Conservation (phyloP, 106 monocot genomes). For the Dioscorea zingiberensis region DNA sequence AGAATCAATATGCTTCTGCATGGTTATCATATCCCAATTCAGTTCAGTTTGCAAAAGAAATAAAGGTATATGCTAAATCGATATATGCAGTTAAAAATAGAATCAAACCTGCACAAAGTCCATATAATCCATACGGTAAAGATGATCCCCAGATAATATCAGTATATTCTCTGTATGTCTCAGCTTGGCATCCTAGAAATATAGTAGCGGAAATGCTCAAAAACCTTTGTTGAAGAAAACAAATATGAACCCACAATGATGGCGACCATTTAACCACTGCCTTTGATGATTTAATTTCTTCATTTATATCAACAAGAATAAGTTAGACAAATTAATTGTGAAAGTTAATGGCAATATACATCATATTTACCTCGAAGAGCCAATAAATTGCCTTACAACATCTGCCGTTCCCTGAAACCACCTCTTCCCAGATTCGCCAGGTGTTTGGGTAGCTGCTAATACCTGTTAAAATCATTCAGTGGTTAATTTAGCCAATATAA, state of each 20-base stretch:
- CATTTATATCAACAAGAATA: too few relatives aligned
- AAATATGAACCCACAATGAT: neutral
- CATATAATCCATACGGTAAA: constrained; percentile 64
- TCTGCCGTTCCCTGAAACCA: constrained; percentile 92
- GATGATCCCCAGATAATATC: constrained; percentile 53
- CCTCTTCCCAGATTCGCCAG: constrained; percentile 64
- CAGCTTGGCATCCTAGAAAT: constrained; percentile 41
- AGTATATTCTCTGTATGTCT: constrained; percentile 46
- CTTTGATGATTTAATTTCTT: neutral
- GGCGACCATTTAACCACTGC: neutral
- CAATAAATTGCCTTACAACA: constrained; percentile 80
- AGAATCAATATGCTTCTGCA: constrained; percentile 52
- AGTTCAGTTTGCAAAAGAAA: too few relatives aligned
- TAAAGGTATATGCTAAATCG: too few relatives aligned
- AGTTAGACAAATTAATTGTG: neutral
- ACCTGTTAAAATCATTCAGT: constrained; percentile 27
- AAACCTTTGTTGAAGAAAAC: neutral
- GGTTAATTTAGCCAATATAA: too few relatives aligned
- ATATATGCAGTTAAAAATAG: too few relatives aligned
- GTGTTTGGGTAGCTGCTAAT: constrained; percentile 69
- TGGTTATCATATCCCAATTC: neutral
- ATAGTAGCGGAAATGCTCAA: neutral
- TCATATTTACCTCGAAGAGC: constrained; percentile 97
- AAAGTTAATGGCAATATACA: neutral
- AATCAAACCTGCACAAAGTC: constrained; percentile 47